Base-by-base conservation (phyloP, 495 filamentous ascomycete genomes). In the Mytilinidion resinicola region DNA sequence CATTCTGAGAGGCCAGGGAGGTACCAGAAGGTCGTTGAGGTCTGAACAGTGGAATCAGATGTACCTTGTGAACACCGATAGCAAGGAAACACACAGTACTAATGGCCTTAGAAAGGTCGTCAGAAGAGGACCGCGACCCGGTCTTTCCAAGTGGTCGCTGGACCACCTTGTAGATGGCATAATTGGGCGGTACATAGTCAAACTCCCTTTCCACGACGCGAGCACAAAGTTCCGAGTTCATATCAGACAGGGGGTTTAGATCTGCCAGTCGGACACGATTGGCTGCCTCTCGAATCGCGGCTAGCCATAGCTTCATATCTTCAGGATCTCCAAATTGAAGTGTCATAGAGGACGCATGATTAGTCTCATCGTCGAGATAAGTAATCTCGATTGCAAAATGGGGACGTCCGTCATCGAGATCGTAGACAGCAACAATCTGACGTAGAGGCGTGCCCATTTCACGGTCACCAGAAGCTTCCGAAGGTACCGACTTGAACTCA, bases 91-190 rank as follows among this genome's bases (percentile, higher is more conserved):
- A 95, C 35, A 87, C 80, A 9, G 80, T 83, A 3, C 86, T 83
- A 4, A 80, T 82, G 53, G 88, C 68, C 57, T 90, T 91, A 17
- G 88, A 82, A 15, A 93, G 75, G 61, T 90, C 82, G 59, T 96
- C 93, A 21, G 84, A 81, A 53, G 88, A 87, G 30, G 86, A 84
- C 38, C 80, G 72, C 56, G 79, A 80, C 47, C 76, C 73, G 42
- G 73, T 72, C 64, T 82, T 85, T 67, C 69, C 78, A 19, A 78
- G 73, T n/a, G 77, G 79, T 53, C 91, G 85, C 60, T 90, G 86
- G 30, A 95, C 82, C 12, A 96, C 87, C 12, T 88, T 85, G 70
- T 89, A 96, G 61, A 96, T 85, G 56, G 87, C 82, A 65, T 90
- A 86, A 43, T 82, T 80, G 15, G 75, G 73, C 49, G 85, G 82